These are phyloP conservation scores for Chrysoporthe puriensis DNA, from an alignment of 2,329 filamentous ascomycete genomes.

Conservation along the genomic window DNA sequence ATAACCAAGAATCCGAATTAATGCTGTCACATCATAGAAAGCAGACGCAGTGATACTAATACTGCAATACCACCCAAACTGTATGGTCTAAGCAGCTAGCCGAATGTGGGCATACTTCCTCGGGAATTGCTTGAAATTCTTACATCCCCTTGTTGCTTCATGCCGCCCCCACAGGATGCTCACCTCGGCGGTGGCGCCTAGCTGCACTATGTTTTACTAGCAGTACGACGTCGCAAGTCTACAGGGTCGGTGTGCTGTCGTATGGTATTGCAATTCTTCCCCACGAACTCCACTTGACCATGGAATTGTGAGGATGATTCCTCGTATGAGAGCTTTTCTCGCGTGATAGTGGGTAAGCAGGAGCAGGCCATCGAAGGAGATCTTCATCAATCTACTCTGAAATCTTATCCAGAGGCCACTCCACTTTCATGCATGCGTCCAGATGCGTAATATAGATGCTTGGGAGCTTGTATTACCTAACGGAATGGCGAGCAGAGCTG, in stretches of 20 bases:
- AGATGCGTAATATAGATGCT: background rate
- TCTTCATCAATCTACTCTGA: background rate
- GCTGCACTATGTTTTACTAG: background rate
- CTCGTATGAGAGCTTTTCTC: background rate
- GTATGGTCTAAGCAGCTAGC: background rate
- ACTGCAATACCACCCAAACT: background rate
- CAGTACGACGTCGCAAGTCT: background rate
- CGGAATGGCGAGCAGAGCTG: background rate
- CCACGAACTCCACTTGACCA: background rate
- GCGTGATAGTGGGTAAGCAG: background rate
- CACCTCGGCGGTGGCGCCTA: background rate
- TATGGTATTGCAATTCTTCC: background rate
- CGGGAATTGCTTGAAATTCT: background rate
- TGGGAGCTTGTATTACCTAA: background rate
- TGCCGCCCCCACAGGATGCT: background rate
- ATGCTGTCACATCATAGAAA: background rate
- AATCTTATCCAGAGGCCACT: background rate
- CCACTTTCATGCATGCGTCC: background rate
- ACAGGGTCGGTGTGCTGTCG: background rate
- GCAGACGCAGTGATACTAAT: background rate
- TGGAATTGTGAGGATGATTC: background rate
- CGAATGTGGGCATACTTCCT: background rate
- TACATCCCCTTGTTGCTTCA: background rate
- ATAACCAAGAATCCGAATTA: background rate
- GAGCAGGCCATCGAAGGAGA: background rate